phyloP scores from a whole-genome alignment of 345 rosid genomes.

The Moringa oleifera region DNA sequence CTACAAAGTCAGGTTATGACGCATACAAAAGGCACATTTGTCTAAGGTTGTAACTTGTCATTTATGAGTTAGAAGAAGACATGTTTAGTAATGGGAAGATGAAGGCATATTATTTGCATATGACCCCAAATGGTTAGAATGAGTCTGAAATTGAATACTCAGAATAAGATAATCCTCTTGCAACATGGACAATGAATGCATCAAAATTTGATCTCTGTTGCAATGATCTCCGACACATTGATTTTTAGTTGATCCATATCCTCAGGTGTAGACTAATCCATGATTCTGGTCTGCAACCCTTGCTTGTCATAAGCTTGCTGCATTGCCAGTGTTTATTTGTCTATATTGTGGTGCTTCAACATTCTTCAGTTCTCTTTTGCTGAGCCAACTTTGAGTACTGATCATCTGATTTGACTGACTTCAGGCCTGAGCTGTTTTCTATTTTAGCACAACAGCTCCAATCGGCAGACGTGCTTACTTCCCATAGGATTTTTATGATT shows the following conservation, averaged over 20 bases:
- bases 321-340: too few species aligned
- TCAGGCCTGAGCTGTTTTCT: constrained; percentile 87
- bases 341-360: neutral
- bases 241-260: neutral
- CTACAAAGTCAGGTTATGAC: neutral
- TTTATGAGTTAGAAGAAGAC: too few species aligned
- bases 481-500: constrained; percentile 87
- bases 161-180: too few species aligned
- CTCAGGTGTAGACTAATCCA: neutral
- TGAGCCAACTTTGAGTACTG: constrained; percentile 14
- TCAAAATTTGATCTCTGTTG: neutral
- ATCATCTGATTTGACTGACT: constrained; percentile 23
- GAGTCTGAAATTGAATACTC: neutral
- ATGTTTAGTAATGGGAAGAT: too few species aligned
- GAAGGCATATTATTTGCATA: too few species aligned
- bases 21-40: neutral
- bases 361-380: constrained; percentile 2
- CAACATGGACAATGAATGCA: neutral
- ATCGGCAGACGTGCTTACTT: constrained; percentile 70
- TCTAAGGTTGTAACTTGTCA: neutral
- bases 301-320: too few species aligned
- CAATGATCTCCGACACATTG: neutral
- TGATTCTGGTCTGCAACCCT: neutral
- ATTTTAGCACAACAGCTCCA: constrained; percentile 77
- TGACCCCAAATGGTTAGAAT: too few species aligned